phyloP scores from a whole-genome alignment of 805 yeast species.

The Schizosaccharomyces lindneri region DNA sequence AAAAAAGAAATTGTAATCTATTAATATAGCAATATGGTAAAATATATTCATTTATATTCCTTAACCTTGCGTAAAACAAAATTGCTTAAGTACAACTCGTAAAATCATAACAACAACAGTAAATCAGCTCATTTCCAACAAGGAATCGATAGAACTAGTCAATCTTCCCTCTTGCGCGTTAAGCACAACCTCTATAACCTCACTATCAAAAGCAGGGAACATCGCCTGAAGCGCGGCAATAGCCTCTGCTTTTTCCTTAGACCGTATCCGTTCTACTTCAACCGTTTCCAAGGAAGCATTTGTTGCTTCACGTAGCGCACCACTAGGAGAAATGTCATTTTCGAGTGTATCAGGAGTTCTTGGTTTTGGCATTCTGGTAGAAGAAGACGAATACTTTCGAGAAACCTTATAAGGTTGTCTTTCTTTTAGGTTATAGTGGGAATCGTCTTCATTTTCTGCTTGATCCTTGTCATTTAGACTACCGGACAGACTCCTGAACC shows the following conservation, averaged over 20 bases:
- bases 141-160: constrained; percentile 51
- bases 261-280: constrained; percentile 17
- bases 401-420: background rate
- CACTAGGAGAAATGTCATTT: background rate
- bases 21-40: background rate
- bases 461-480: too few species aligned
- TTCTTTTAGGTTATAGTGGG: background rate
- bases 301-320: constrained; percentile 11
- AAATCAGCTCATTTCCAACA: constrained; percentile 12
- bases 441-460: too few species aligned
- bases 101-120: too few species aligned
- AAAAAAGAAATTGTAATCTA: background rate
- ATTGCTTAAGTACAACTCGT: background rate
- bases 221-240: constrained; percentile 31
- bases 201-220: constrained; percentile 53
- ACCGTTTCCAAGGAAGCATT: constrained; percentile 17
- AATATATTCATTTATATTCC: background rate
- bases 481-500: too few species aligned
- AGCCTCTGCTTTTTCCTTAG: constrained; percentile 23
- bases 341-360: background rate
- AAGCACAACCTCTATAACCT: constrained; percentile 45
- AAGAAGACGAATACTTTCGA: background rate
- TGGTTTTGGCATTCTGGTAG: background rate
- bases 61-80: background rate
- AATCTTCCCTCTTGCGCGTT: constrained; percentile 37